Evolutionary conservation across 1,139 yeast genomes (phyloP), one percentile per base, ranked within the genome.

Genomic region (Nakaseomyces glabratus): DNA sequence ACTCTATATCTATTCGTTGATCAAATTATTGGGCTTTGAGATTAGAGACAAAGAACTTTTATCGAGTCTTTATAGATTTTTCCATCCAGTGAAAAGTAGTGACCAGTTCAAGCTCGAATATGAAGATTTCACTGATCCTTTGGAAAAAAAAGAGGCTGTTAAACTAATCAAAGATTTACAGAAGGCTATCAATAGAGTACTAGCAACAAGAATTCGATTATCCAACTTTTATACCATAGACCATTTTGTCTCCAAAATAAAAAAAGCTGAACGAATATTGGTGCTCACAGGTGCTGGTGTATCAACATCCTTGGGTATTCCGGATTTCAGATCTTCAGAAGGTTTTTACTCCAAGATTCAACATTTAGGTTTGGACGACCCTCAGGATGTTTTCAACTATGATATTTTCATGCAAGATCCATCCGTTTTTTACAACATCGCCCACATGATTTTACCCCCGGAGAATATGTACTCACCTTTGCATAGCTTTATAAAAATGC

Each of bases 271-370:
- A 13, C 79, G 76, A 37, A 71, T 90, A 14, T 52, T 90, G 42
- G 93, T 90, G 1, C 63, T 90, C 18, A 85, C 96, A 0, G 98
- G 98, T 4, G 98, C 98, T 0, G 98, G 98, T 13, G 86, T 90
- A 30, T 84, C 95, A 12, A 88, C 96, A 4, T 76, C 88, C 23
- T 63, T 88, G 39, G 97, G 96, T 1, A 88, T 88, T 37, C 96
- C 97, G 0, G 98, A 90, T 60, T 90, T 90, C 61, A 71, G 98
- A 52, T 86, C 96, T 0, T 76, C 86, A 7, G 68, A 81, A 44
- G 98, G 98, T 30, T 74, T 90, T 41, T 90, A 90, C 58, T 69
- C 85, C 2, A 72, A 73, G 51, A 71, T 90, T 42, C 68, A 69
- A 36, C 69, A 73, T 47, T 55, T 84, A 36, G 95, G 95, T 0